These are phyloP conservation scores for Tolypocladium inflatum DNA, from an alignment of 2,329 filamentous ascomycete species.

Conservation along the genomic window DNA sequence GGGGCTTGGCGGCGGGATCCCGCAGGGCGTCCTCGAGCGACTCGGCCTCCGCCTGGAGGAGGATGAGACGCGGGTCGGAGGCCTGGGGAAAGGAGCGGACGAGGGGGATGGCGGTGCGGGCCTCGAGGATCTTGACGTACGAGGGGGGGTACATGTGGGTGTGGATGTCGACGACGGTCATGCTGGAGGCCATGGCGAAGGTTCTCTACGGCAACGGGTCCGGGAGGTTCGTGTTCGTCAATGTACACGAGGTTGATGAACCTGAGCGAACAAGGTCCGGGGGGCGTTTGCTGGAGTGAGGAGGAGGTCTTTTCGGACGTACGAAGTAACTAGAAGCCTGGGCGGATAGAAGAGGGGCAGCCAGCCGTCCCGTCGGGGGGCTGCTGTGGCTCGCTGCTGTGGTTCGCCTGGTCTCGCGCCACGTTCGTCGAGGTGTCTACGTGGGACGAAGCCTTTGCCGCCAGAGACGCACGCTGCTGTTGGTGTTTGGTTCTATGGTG, in stretches of 20 bases:
- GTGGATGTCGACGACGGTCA: constrained; percentile 53
- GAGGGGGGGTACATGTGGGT: constrained; percentile 61
- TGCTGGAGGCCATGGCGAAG: constrained; percentile 8
- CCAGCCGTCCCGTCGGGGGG: not conserved
- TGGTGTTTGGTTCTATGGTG: not conserved
- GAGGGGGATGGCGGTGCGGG: constrained; percentile 55
- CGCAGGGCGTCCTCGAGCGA: constrained; percentile 39
- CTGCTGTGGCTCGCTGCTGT: too few relatives aligned
- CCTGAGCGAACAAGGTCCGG: not conserved
- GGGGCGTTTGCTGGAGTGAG: not conserved
- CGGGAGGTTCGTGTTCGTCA: not conserved
- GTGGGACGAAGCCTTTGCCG: not conserved
- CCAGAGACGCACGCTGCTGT: not conserved
- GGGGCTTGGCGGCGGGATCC: constrained; percentile 45
- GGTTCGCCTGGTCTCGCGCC: too few relatives aligned
- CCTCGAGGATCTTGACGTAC: constrained; percentile 51
- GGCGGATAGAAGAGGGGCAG: not conserved
- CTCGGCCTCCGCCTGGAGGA: constrained; percentile 43
- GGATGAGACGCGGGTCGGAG: constrained; percentile 54
- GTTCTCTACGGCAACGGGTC: not conserved
- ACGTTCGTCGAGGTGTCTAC: too few relatives aligned
- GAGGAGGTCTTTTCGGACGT: too few relatives aligned
- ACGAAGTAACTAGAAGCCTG: too few relatives aligned
- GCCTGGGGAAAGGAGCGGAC: constrained; percentile 54
- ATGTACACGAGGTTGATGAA: not conserved